phyloP scores from a whole-genome alignment of 805 yeast genomes.

The Candida verbasci region DNA sequence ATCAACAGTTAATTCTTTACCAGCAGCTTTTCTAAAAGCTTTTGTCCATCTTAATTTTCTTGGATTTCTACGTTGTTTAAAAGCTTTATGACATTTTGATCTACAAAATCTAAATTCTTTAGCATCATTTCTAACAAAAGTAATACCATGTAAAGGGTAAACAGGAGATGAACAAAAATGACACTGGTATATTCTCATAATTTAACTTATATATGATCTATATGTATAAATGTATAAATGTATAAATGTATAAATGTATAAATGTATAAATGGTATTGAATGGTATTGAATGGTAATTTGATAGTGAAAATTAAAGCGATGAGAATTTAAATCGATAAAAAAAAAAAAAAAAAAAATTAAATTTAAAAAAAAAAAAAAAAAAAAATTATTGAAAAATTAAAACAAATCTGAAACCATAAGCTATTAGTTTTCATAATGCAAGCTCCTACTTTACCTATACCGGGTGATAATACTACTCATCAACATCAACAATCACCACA shows the following conservation, averaged over 20 bases:
- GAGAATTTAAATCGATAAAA: no score
- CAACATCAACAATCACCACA: conserved; percentile 12
- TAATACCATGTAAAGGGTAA: conserved; percentile 79
- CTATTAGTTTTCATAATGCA: conserved; percentile 43
- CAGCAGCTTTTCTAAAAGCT: conserved; percentile 98
- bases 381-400: no score
- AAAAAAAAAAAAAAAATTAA: no score
- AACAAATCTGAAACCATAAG: no score
- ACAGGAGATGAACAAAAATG: conserved; percentile 98
- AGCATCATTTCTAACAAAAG: conserved; percentile 97
- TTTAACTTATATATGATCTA: conserved; percentile 4
- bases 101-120: conserved; percentile 97
- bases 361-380: no score
- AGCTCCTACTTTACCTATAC: conserved; percentile 53
- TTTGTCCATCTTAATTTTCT: conserved; percentile 98
- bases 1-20: conserved; percentile 97
- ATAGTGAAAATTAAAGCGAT: no score
- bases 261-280: no score
- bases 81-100: conserved; percentile 95
- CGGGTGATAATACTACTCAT: conserved; percentile 39
- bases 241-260: no score
- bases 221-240: no score
- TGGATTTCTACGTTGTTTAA: conserved; percentile 98
- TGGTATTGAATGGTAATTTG: no score
- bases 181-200: conserved; percentile 84